phyloP scores from a whole-genome alignment of 768 basidiomycete genomes.

The Leucogyrophana mollusca region DNA sequence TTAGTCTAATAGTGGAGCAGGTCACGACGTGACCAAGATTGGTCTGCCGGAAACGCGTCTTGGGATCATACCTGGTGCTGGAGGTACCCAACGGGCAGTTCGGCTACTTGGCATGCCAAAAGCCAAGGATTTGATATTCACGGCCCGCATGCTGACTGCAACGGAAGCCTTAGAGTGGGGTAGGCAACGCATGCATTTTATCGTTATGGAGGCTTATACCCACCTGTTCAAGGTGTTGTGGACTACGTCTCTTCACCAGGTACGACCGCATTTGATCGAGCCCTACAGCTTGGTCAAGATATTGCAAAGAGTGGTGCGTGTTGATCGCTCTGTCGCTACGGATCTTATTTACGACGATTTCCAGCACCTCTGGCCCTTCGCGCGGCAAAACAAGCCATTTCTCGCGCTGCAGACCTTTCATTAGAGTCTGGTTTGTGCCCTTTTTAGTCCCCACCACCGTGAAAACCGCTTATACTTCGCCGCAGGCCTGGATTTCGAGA shows the following conservation, averaged over 20 bases:
- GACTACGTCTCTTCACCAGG: conserved; percentile 73
- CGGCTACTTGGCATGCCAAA: conserved; percentile 75
- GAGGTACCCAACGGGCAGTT: conserved; percentile 82
- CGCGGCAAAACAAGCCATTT: conserved; percentile 87
- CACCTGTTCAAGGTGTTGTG: conserved; percentile 60
- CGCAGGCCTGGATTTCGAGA: conserved; percentile 88
- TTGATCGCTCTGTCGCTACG: not conserved
- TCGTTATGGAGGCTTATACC: not conserved
- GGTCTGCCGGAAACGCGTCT: conserved; percentile 78
- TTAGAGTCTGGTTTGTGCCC: conserved; percentile 63
- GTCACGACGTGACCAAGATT: conserved; percentile 72
- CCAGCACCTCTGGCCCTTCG: conserved; percentile 81
- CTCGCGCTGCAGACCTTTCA: conserved; percentile 73
- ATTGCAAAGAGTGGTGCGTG: conserved; percentile 65
- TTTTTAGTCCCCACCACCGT: not conserved
- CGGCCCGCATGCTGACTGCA: conserved; percentile 67
- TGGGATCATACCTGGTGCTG: conserved; percentile 90
- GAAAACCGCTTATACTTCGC: conserved; percentile 2
- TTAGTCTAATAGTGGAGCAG: conserved; percentile 37
- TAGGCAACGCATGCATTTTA: conserved; percentile 24
- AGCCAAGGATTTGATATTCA: conserved; percentile 87
- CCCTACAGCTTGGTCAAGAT: conserved; percentile 64
- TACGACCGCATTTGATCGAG: conserved; percentile 62
- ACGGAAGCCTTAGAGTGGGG: conserved; percentile 71
- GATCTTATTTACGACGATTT: not conserved